Evolutionary conservation across 441 rosid species (phyloP), one percentile per base, ranked within the genome.

Genomic region (Daphne laureola): DNA sequence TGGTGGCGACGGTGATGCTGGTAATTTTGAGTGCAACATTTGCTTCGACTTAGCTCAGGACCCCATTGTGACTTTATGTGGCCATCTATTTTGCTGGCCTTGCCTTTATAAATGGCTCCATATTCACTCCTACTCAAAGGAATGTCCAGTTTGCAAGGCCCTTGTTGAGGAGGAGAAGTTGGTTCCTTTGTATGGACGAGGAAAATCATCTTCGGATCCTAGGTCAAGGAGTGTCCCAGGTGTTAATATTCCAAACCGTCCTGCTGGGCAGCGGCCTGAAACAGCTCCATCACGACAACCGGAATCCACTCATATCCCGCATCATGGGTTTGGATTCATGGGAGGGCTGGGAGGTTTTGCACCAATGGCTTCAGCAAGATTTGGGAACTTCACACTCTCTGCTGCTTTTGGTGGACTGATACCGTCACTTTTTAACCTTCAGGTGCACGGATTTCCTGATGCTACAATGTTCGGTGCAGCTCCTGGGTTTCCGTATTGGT

Each of bases 1-100:
- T 57, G 74, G 67, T 55, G 63, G 58, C 59, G 73, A 62, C 51
- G 71, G 75, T 47, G 86, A 81, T 12, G 87, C 87, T 18, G 83
- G 75, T 58, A 67, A 71, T 55, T 91, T 91, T 26, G 96, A 85
- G 61, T 91, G 98, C 82, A 91, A 91, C 56, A 88, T 91, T 43
- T 91, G 96, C 78, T 85, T 91, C 49, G 98, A 91, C 65, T 62
- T 88, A 56, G 91, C 98, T 38, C 91, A 74, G 69, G 96, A 91
- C 58, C 98, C 98, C 1, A 80, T 91, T 63, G 96, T 91, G 45
- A 91, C 98, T 27, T 63, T 83, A 57, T 91, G 98, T 43, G 98
- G 98, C 40, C 98, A 91, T 63, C 87, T 86, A 53, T 91, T 83
- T 55, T 91, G 98, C 61, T 91, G 98, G 98, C 98, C 98, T 17